Evolutionary conservation across 2,329 filamentous ascomycete genomes (phyloP), one percentile per base, ranked within the genome.

Genomic region (Talaromyces sp.): DNA sequence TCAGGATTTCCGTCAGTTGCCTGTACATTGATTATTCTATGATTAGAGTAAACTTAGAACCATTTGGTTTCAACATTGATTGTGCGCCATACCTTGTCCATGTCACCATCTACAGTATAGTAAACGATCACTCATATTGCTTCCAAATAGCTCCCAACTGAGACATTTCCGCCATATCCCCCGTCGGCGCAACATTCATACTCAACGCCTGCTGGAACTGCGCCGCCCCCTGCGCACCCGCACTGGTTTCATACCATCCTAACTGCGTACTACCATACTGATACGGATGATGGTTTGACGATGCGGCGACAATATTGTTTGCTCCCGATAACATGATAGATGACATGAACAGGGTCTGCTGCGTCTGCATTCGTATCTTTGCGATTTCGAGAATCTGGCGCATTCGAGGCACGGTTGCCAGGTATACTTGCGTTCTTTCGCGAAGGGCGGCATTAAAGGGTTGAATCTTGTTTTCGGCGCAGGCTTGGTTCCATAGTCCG

Each of bases 111-210:
- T n/a, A 37, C 5, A 50, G 23, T 5, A 31, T 25, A 28, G 21
- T 31, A 35, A 28, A 11, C n/a, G 28, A 44, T 18, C 21, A 63
- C 18, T 63, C 61, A 59, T 63, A 63, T 9, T 42, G 44, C 16
- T 7, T 63, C 61, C 61, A 63, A 42, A 52, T n/a, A 35, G 46
- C 61, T 18, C 44, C 61, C 46, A 63, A 33, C 46, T 59, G 55
- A 14, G 23, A 11, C 61, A 63, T 63, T 46, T 63, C 61, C 8
- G 56, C 61, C 56, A 63, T 44, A 46, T 63, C 61, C 12, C 61
- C 61, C 1, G 61, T 63, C n/a, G n/a, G 46, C 5, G 61, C 56
- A 46, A 63, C 42, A 6, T 58, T 58, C 61, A 63, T 63, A 25
- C 21, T 55, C 18, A 58, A 12, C 6, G 61, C 61, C 35, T 63